phyloP scores from a whole-genome alignment of 805 yeast genomes.

The Yamadazyma philogaea region DNA sequence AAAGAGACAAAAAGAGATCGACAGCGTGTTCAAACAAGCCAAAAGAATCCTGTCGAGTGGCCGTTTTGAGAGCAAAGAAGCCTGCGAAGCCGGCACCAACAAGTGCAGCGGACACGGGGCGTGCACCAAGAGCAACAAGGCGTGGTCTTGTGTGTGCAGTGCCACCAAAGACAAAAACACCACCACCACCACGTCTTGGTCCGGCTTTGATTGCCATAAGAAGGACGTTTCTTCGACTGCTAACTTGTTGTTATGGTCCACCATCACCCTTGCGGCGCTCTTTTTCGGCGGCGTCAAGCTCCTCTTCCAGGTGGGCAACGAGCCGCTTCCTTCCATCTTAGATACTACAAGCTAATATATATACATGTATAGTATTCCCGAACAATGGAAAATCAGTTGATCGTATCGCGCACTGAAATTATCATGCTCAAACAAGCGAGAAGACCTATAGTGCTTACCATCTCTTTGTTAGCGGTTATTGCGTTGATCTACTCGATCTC shows the following conservation, averaged over 20 bases:
- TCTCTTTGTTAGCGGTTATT: constrained; percentile 23
- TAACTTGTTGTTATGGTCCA: constrained; percentile 67
- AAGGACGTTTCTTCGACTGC: constrained; percentile 64
- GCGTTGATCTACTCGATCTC: constrained; percentile 28
- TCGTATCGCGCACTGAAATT: constrained; percentile 2
- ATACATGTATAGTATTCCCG: not conserved
- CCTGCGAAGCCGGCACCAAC: constrained; percentile 45
- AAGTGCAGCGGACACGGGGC: constrained; percentile 54
- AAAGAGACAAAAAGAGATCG: constrained; percentile 21
- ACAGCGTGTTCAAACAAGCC: constrained; percentile 10
- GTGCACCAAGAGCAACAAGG: constrained; percentile 35
- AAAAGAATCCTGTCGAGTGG: constrained; percentile 4
- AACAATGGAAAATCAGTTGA: not conserved
- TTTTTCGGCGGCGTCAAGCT: constrained; percentile 54
- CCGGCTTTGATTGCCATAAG: constrained; percentile 62
- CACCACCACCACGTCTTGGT: constrained; percentile 50
- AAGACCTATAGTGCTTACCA: constrained; percentile 27
- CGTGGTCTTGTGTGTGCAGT: constrained; percentile 51
- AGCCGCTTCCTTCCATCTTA: constrained; percentile 66
- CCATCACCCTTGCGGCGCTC: constrained; percentile 44
- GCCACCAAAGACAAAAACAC: constrained; percentile 40
- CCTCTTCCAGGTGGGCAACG: constrained; percentile 52
- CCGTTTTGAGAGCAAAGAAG: constrained; percentile 44
- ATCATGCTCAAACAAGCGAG: constrained; percentile 21
- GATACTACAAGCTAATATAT: constrained; percentile 47